Conservation (phyloP, 2,329 filamentous ascomycete genomes). For the Dryadomyces quercivorus region DNA sequence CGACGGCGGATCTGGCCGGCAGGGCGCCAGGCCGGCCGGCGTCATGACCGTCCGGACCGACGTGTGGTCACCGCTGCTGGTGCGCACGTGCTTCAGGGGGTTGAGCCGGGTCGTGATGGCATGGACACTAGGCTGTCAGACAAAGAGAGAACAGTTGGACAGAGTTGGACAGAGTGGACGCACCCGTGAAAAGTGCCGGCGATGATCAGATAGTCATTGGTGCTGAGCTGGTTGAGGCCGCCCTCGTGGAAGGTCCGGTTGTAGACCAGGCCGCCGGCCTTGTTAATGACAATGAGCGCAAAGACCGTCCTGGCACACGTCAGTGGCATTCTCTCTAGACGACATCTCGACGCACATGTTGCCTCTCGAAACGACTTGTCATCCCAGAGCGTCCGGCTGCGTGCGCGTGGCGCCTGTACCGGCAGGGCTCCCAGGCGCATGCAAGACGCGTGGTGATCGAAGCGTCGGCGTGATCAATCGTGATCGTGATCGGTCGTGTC, state of each 20-base stretch:
- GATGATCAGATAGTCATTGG: slow-evolving; percentile 93
- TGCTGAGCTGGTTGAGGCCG: slow-evolving; percentile 74
- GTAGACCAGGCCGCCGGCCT: slow-evolving; percentile 92
- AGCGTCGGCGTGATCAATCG: too few relatives aligned
- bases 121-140: slow-evolving; percentile 39
- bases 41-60: slow-evolving; percentile 8
- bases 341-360: too few relatives aligned
- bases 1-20: slow-evolving; percentile 51
- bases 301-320: slow-evolving; percentile 96
- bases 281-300: slow-evolving; percentile 95
- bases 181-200: slow-evolving; percentile 96
- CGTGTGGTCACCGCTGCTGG: slow-evolving; percentile 8
- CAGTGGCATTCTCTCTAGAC: too few relatives aligned
- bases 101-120: slow-evolving; percentile 54
- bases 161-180: slow-evolving; percentile 10
- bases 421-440: too few relatives aligned
- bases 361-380: too few relatives aligned
- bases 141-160: not conserved
- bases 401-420: too few relatives aligned
- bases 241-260: slow-evolving; percentile 85
- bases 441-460: too few relatives aligned
- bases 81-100: slow-evolving; percentile 31
- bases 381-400: too few relatives aligned
- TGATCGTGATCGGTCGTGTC: too few relatives aligned
- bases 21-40: slow-evolving; percentile 19